Evolutionary conservation across 2,329 filamentous ascomycete genomes (phyloP).

Genomic region (Lasiodiplodia sp.): DNA sequence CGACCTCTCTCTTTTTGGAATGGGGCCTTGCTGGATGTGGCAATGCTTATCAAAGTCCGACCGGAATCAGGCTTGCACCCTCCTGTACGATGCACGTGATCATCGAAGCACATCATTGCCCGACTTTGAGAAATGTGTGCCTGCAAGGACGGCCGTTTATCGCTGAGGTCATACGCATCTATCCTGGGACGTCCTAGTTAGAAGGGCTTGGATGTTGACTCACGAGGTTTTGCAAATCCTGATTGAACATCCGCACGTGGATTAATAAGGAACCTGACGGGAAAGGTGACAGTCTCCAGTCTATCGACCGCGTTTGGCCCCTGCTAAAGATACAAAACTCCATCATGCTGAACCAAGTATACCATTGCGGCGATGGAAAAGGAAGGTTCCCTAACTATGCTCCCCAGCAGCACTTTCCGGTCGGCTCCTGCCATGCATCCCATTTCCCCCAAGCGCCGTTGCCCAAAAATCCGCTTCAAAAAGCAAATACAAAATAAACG

Average conservation of each 20-base stretch:
- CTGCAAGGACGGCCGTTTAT: no score
- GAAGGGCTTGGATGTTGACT: no score
- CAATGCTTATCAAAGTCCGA: no score
- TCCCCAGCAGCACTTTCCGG: background rate
- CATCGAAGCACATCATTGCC: no score
- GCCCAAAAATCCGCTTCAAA: slow-evolving; percentile 15
- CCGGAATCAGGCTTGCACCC: no score
- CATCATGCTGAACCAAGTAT: slow-evolving; percentile 16
- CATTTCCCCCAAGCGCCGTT: slow-evolving; percentile 18
- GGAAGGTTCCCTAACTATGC: slow-evolving; percentile 9
- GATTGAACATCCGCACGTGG: no score
- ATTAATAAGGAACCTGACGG: no score
- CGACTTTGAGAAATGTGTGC: no score
- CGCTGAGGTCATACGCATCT: no score
- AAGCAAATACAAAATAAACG: background rate
- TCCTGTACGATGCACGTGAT: no score
- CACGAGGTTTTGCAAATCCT: no score
- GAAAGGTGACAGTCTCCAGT: slow-evolving; percentile 3
- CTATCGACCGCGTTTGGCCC: slow-evolving; percentile 14
- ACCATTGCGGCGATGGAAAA: slow-evolving; percentile 16
- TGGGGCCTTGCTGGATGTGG: background rate
- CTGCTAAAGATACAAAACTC: slow-evolving; percentile 20
- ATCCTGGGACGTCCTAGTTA: no score
- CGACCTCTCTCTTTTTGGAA: background rate
- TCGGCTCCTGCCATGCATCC: slow-evolving; percentile 14